Evolutionary conservation across 2,329 filamentous ascomycete genomes (phyloP).

Genomic region (Neofusicoccum cordaticola): DNA sequence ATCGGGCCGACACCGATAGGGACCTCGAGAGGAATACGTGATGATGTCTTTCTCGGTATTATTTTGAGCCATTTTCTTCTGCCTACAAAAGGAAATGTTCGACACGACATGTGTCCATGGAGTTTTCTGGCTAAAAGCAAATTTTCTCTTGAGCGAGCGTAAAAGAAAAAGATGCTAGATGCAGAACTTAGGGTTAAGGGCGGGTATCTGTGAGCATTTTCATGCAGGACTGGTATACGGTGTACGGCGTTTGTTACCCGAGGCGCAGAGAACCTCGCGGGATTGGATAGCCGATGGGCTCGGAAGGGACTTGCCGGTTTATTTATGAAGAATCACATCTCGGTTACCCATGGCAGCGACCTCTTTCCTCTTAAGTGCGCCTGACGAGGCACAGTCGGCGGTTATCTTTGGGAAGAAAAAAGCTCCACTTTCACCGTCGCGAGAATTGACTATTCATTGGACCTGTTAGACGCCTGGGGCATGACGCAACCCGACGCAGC

Average conservation of each 20-base stretch:
- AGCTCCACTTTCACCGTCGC: neutral
- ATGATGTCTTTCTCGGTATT: neutral
- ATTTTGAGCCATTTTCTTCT: neutral
- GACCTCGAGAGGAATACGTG: neutral
- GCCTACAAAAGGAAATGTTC: neutral
- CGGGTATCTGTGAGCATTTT: neutral
- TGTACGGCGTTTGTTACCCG: neutral
- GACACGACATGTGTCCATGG: neutral
- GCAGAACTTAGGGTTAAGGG: neutral
- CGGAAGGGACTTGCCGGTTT: neutral
- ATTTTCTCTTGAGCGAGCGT: neutral
- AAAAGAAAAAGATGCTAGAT: neutral
- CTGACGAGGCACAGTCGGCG: neutral
- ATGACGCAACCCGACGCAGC: too few species aligned
- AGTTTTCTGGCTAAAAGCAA: neutral
- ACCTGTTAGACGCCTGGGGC: too few species aligned
- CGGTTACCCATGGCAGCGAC: neutral
- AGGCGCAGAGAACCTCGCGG: neutral
- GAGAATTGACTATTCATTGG: too few species aligned
- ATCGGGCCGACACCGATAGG: neutral
- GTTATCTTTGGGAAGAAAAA: neutral
- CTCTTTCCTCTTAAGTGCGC: neutral
- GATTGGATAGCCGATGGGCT: neutral
- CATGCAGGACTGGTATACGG: neutral
- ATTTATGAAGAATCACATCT: neutral